These are phyloP conservation scores for Phytophthora rubi DNA, from an alignment of 352 stramenopile genomes.

Conservation along the genomic window DNA sequence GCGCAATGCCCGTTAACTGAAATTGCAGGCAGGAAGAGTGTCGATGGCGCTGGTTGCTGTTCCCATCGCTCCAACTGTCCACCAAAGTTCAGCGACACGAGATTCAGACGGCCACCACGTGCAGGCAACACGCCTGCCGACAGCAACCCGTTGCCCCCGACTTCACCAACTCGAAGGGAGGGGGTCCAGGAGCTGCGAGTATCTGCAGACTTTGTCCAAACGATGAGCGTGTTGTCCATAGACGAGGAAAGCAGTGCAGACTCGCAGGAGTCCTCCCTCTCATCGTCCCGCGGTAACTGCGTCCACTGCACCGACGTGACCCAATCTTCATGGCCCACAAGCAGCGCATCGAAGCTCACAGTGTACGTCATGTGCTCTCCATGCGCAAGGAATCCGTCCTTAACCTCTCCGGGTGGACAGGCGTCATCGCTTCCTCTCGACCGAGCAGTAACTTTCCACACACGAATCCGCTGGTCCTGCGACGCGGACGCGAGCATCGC, in stretches of 20 bases:
- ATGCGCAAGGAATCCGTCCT: slow-evolving; percentile 42
- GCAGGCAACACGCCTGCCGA: slow-evolving; percentile 45
- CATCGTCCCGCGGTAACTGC: slow-evolving; percentile 12
- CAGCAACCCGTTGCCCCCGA: slow-evolving; percentile 63
- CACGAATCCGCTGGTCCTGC: slow-evolving; percentile 73
- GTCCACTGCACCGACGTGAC: slow-evolving; percentile 77
- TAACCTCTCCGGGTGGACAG: slow-evolving; percentile 15
- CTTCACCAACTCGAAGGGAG: slow-evolving; percentile 61
- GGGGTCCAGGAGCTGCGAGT: slow-evolving; percentile 46
- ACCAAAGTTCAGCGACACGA: slow-evolving; percentile 66
- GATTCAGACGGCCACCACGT: slow-evolving; percentile 39
- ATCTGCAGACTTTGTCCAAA: slow-evolving; percentile 51
- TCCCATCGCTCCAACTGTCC: slow-evolving; percentile 76
- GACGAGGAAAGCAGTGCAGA: slow-evolving; percentile 61
- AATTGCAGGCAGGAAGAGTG: slow-evolving; percentile 55
- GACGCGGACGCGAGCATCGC: slow-evolving; percentile 67
- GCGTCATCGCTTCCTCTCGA: neutral
- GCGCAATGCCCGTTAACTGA: slow-evolving; percentile 65
- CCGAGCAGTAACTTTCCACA: slow-evolving; percentile 60
- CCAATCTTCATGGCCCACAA: slow-evolving; percentile 83
- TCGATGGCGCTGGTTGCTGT: slow-evolving; percentile 55
- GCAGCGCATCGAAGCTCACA: slow-evolving; percentile 69
- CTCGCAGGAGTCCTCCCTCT: neutral
- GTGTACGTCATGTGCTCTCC: slow-evolving; percentile 39
- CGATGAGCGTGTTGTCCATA: slow-evolving; percentile 83